Evolutionary conservation across 805 yeast species (phyloP).

Genomic region (Metschnikowia borealis): DNA sequence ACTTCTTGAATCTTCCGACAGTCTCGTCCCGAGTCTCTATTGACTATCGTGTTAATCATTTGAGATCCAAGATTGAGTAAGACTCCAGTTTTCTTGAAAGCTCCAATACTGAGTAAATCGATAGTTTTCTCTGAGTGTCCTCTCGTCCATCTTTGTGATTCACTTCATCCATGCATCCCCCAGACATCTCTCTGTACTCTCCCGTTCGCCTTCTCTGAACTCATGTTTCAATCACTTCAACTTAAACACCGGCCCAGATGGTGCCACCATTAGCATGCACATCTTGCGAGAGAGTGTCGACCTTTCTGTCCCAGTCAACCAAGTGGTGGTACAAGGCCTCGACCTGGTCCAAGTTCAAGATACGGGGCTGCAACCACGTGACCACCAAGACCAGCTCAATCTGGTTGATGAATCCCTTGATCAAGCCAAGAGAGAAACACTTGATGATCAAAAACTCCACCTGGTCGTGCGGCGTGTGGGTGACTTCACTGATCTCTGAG

Average conservation of each 20-base stretch:
- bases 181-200: no score
- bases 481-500: constrained; percentile 60
- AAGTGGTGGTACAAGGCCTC: constrained; percentile 69
- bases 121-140: no score
- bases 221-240: no score
- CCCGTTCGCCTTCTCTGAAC: no score
- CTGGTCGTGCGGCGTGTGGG: constrained; percentile 64
- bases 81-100: no score
- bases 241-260: constrained; percentile 33
- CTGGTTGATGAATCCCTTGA: constrained; percentile 90
- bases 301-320: constrained; percentile 74
- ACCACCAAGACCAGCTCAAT: constrained; percentile 72
- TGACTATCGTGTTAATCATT: no score
- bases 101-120: no score
- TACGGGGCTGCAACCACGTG: constrained; percentile 95
- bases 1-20: no score
- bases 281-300: constrained; percentile 50
- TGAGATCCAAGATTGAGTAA: no score
- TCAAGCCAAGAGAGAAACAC: constrained; percentile 77
- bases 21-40: no score
- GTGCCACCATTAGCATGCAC: constrained; percentile 38
- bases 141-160: no score
- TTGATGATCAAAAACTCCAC: constrained; percentile 91
- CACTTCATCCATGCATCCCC: no score
- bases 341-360: constrained; percentile 79